These are phyloP conservation scores for Tuber microsphaerosporum DNA, from an alignment of 495 filamentous ascomycete genomes.

Conservation along the genomic window DNA sequence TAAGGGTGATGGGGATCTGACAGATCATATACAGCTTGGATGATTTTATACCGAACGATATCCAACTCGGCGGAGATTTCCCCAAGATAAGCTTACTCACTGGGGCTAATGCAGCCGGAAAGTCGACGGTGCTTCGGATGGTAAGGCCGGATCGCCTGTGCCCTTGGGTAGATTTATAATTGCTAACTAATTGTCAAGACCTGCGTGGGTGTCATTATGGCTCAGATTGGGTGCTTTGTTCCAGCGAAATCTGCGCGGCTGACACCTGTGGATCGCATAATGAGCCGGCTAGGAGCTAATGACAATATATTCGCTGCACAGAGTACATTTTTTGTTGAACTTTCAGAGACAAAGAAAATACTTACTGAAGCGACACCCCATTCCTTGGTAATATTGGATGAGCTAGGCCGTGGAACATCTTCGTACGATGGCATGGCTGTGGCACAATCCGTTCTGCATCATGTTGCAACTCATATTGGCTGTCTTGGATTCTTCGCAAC, in stretches of 20 bases:
- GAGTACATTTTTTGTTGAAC: conserved; percentile 96
- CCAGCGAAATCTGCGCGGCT: conserved; percentile 76
- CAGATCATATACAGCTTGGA: conserved; percentile 51
- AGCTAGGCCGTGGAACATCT: conserved; percentile 88
- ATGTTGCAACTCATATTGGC: conserved; percentile 86
- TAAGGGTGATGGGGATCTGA: background rate
- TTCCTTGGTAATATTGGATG: conserved; percentile 94
- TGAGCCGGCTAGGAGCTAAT: conserved; percentile 96
- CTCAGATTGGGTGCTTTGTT: conserved; percentile 93
- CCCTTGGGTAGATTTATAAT: conserved; percentile 11
- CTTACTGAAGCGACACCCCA: conserved; percentile 89
- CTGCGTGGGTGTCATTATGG: conserved; percentile 94
- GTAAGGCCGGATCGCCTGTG: conserved; percentile 48
- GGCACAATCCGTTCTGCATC: conserved; percentile 90
- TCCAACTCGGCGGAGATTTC: conserved; percentile 71
- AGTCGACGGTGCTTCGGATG: conserved; percentile 97
- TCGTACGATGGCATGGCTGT: conserved; percentile 95
- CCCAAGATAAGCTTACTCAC: conserved; percentile 88
- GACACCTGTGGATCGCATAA: conserved; percentile 92
- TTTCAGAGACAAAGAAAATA: conserved; percentile 98
- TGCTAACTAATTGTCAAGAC: conserved; percentile 49
- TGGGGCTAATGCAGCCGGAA: conserved; percentile 94
- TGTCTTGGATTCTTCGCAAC: conserved; percentile 96
- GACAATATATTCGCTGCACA: conserved; percentile 99
- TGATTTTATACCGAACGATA: conserved; percentile 96